phyloP scores from a whole-genome alignment of 208 protist species.

The Trypanosoma avium region DNA sequence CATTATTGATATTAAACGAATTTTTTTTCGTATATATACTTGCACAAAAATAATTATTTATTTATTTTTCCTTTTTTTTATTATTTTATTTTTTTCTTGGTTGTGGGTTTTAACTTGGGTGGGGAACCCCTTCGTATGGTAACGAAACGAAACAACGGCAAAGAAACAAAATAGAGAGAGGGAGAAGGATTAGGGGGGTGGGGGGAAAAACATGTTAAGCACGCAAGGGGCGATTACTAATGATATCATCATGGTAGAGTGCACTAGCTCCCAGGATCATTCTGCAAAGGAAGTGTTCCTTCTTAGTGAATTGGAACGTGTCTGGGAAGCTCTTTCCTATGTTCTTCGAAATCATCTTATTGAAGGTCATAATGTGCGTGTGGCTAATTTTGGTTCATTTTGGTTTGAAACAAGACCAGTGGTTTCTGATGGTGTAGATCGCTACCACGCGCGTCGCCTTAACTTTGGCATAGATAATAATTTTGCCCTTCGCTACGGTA shows the following conservation, averaged over 20 bases:
- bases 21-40: too few species aligned
- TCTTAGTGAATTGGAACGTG: conserved; percentile 79
- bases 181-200: too few species aligned
- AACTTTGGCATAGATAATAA: conserved; percentile 36
- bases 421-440: conserved; percentile 33
- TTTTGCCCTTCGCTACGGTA: conserved; percentile 39
- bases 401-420: conserved; percentile 54
- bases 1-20: too few species aligned
- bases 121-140: too few species aligned
- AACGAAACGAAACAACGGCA: too few species aligned
- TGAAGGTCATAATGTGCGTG: conserved; percentile 53
- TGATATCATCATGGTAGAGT: conserved; percentile 80
- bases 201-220: conserved; percentile 50
- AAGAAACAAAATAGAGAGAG: too few species aligned
- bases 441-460: conserved; percentile 35
- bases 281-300: conserved; percentile 66
- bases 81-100: background rate
- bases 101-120: background rate
- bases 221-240: conserved; percentile 73
- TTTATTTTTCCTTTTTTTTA: background rate
- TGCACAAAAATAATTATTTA: background rate
- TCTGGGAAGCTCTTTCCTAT: conserved; percentile 69
- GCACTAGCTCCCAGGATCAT: conserved; percentile 62
- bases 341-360: conserved; percentile 60
- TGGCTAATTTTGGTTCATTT: conserved; percentile 66